Evolutionary conservation across 2,329 filamentous ascomycete genomes (phyloP).

Genomic region (Exophiala bonariae): DNA sequence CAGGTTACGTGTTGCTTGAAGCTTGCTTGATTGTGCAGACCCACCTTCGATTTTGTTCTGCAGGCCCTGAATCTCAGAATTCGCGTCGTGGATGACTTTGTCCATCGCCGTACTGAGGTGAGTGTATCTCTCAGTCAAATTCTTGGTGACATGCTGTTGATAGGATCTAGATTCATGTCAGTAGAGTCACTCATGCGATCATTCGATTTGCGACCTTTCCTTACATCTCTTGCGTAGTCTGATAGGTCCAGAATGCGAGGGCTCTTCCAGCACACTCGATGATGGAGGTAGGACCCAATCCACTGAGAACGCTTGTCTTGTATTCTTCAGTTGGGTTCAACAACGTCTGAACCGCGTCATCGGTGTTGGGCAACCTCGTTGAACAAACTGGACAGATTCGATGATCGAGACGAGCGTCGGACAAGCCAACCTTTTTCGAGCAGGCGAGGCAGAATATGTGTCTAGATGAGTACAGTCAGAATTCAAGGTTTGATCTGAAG

Average conservation of each 20-base stretch:
- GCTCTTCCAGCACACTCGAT: slow-evolving; percentile 84
- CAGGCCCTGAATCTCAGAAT: slow-evolving; percentile 67
- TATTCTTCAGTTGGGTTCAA: slow-evolving; percentile 84
- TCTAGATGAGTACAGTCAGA: slow-evolving; percentile 44
- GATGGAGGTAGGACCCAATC: slow-evolving; percentile 75
- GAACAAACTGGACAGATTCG: slow-evolving; percentile 75
- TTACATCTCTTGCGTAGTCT: slow-evolving; percentile 79
- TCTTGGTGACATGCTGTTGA: slow-evolving; percentile 72
- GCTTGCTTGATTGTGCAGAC: slow-evolving; percentile 3
- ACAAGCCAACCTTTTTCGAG: slow-evolving; percentile 65
- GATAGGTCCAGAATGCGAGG: slow-evolving; percentile 83
- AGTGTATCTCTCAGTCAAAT: slow-evolving; percentile 70
- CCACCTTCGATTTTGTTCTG: slow-evolving; percentile 65
- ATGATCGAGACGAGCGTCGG: slow-evolving; percentile 52
- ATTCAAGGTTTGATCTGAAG: too few species aligned
- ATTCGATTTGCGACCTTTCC: neutral
- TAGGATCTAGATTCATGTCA: slow-evolving; percentile 59
- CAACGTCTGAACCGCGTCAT: slow-evolving; percentile 71
- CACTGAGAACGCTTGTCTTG: slow-evolving; percentile 82
- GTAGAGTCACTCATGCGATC: neutral
- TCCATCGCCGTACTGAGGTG: slow-evolving; percentile 67
- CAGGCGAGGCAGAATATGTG: slow-evolving; percentile 85
- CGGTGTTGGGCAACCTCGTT: slow-evolving; percentile 64
- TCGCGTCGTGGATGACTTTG: slow-evolving; percentile 72
- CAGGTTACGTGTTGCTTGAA: slow-evolving; percentile 31